Evolutionary conservation across 192 early-diverging fungal genomes (phyloP), one percentile per base, ranked within the genome.

Genomic region (Entophlyctis helioformis): DNA sequence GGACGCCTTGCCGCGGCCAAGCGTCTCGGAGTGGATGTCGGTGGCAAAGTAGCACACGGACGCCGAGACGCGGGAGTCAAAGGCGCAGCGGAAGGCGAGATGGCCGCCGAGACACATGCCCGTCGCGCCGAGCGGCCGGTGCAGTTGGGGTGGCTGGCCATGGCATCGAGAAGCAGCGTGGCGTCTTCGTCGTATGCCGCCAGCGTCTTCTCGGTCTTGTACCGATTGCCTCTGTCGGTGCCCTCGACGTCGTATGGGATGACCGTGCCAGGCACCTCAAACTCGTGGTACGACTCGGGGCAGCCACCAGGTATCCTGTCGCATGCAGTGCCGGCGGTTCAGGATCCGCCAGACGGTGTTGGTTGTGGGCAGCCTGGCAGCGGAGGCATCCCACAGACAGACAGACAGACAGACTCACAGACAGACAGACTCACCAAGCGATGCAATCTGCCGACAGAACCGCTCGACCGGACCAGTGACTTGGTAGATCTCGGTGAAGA

Each of bases 21-120:
- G 53, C 0, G 76, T 70, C 37, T 57, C 57, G 10, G 51, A 48
- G 47, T 82, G 80, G 31, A 82, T 80, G 50, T 82, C 80, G 0
- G 80, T 82, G 7, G 80, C 71, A 57, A 79, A 74, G 50, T 67
- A 77, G 40, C 79, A 76, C 5, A 77, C 69, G 21, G 59, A 56
- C 2, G 74, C 66, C 19, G 53, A 39, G 4, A 81, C 75, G 5
- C 78, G 51, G 8, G 50, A 48, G 41, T 81, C 78, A 36, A 81
- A 71, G 9, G 77, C 77, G 11, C 27, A 24, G 6, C 44, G 44
- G n/a, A 32, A 32, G 29, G 44, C 39, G 0, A 51, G 28, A 29
- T 42, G 36, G 33, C 55, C 23, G 2, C 48, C 47, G 29, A 57
- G 7, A 48, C 39, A 50, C 32, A 58, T 37, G 7, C 45, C 64